Conservation (phyloP, 2,329 filamentous ascomycete genomes). For the Mycosphaerella arachidis region DNA sequence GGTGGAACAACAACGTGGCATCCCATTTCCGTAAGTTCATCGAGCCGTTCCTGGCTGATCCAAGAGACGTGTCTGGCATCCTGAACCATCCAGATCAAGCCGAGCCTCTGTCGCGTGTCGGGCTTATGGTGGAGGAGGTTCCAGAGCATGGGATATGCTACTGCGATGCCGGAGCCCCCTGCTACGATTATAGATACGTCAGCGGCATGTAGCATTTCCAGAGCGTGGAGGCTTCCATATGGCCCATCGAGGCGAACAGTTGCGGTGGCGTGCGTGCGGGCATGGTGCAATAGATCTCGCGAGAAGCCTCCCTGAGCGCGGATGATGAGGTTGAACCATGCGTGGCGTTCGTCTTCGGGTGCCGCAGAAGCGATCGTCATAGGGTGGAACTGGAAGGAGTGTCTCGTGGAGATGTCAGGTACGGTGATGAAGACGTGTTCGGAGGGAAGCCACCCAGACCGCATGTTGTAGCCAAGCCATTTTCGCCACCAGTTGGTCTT, state of each 20-base stretch:
- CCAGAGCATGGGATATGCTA: slow-evolving; percentile 58
- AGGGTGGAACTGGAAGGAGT: slow-evolving; percentile 58
- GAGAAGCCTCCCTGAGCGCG: slow-evolving; percentile 60
- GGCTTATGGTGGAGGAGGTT: slow-evolving; percentile 30
- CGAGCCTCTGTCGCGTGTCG: slow-evolving; percentile 7
- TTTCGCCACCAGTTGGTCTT: slow-evolving; percentile 7
- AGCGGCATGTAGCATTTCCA: slow-evolving; percentile 49
- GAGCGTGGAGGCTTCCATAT: slow-evolving; percentile 56
- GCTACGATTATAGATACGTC: slow-evolving; percentile 54
- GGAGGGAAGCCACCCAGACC: slow-evolving; percentile 54
- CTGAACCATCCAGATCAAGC: slow-evolving; percentile 58
- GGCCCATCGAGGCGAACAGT: slow-evolving; percentile 58
- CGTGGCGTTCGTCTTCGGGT: slow-evolving; percentile 42
- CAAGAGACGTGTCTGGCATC: slow-evolving; percentile 51
- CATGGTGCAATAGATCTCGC: slow-evolving; percentile 50
- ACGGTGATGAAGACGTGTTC: slow-evolving; percentile 62
- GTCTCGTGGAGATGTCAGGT: slow-evolving; percentile 49
- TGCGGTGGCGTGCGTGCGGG: slow-evolving; percentile 42
- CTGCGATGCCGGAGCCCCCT: slow-evolving; percentile 62
- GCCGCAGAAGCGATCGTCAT: slow-evolving; percentile 63
- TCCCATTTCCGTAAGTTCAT: slow-evolving; percentile 48
- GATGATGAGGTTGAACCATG: slow-evolving; percentile 55
- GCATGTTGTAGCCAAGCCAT: slow-evolving; percentile 26
- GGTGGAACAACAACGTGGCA: slow-evolving; percentile 52
- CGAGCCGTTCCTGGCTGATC: slow-evolving; percentile 48